phyloP scores from a whole-genome alignment of 2,329 filamentous ascomycete genomes.

The Cladobotryum mycophilum region DNA sequence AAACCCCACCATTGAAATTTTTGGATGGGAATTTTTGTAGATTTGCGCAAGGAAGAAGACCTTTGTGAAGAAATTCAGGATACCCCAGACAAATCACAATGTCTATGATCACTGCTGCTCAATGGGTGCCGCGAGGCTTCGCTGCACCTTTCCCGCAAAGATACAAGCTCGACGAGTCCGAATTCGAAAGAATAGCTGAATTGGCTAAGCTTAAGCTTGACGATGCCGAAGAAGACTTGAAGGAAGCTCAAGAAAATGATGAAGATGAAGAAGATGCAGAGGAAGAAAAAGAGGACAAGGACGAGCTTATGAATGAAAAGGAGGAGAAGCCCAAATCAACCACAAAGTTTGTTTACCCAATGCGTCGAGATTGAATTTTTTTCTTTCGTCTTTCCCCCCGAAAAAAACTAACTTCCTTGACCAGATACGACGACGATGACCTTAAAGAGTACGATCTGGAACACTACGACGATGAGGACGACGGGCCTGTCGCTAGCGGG shows the following conservation, averaged over 20 bases:
- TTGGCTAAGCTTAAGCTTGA: constrained; percentile 76
- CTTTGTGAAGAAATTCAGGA: constrained; percentile 15
- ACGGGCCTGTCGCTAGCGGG: constrained; percentile 39
- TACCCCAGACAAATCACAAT: constrained; percentile 33
- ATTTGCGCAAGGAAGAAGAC: constrained; percentile 6
- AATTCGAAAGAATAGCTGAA: constrained; percentile 68
- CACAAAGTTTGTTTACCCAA: constrained; percentile 31
- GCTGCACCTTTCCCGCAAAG: constrained; percentile 70
- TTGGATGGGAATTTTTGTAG: constrained; percentile 27
- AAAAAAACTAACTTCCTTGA: constrained; percentile 13
- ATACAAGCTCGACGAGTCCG: constrained; percentile 68
- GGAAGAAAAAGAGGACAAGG: constrained; percentile 14
- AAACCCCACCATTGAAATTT: constrained; percentile 32
- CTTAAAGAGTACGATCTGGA: constrained; percentile 95
- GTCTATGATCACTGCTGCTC: constrained; percentile 72
- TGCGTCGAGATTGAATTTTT: not conserved
- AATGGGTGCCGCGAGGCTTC: constrained; percentile 72
- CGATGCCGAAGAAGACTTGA: constrained; percentile 82
- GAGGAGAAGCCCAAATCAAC: constrained; percentile 23
- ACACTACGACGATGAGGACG: constrained; percentile 83
- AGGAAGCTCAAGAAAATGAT: constrained; percentile 55
- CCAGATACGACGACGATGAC: constrained; percentile 68
- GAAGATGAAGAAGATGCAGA: constrained; percentile 19
- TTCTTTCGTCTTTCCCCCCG: not conserved
- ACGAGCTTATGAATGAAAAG: constrained; percentile 21